Evolutionary conservation across 2,329 filamentous ascomycete genomes (phyloP).

Genomic region (Paraphaeosphaeria minitans): DNA sequence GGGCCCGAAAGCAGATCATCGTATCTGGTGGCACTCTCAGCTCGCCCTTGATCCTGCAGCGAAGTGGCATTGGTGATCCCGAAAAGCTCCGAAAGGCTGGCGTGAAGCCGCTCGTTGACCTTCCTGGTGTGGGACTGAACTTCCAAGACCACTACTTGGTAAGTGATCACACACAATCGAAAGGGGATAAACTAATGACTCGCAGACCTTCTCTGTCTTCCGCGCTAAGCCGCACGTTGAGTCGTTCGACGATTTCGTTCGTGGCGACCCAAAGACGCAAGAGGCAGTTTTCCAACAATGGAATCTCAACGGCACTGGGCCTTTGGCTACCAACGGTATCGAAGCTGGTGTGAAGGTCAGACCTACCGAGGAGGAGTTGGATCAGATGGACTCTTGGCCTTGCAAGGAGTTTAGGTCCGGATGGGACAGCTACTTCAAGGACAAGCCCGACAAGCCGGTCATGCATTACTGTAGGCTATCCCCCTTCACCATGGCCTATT

Average conservation of each 20-base stretch:
- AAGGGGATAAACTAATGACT: constrained; percentile 5
- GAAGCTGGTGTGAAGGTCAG: constrained; percentile 80
- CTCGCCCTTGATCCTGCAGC: constrained; percentile 75
- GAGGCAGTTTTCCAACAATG: constrained; percentile 77
- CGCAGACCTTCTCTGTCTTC: constrained; percentile 67
- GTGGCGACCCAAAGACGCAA: constrained; percentile 74
- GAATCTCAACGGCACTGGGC: constrained; percentile 79
- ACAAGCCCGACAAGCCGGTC: constrained; percentile 84
- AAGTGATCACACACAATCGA: not conserved
- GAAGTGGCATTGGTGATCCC: constrained; percentile 74
- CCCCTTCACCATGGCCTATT: not conserved
- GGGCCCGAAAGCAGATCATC: constrained; percentile 74
- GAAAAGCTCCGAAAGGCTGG: constrained; percentile 72
- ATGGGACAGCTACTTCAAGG: constrained; percentile 82
- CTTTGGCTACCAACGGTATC: constrained; percentile 77
- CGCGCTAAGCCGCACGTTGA: constrained; percentile 76
- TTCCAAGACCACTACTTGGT: constrained; percentile 73
- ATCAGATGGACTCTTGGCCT: constrained; percentile 73
- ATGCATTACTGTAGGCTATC: constrained; percentile 70
- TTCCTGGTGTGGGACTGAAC: constrained; percentile 75
- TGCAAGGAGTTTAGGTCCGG: constrained; percentile 74
- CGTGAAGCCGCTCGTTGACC: constrained; percentile 70
- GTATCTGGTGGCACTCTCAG: constrained; percentile 74
- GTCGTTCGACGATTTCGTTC: constrained; percentile 79
- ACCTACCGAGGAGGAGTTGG: constrained; percentile 70